Conservation (phyloP, 2,329 filamentous ascomycete genomes). For the Hysterium pulicare region DNA sequence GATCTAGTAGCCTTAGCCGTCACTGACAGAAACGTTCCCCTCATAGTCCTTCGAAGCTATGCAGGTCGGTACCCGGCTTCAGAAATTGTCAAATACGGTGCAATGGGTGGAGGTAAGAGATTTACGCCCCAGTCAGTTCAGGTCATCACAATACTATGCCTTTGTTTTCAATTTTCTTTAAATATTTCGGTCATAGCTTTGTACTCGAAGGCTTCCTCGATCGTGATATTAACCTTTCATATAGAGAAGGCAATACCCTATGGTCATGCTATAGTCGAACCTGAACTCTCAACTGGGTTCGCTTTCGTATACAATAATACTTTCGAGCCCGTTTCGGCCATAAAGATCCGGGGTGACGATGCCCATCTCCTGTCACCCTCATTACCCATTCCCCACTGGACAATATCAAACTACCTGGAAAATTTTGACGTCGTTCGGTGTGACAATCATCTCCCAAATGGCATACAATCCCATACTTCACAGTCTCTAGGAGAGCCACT, state of each 20-base stretch:
- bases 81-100: not conserved
- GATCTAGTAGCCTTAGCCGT: slow-evolving; percentile 9
- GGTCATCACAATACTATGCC: no score
- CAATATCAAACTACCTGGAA: not conserved
- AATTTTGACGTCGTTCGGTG: slow-evolving; percentile 2
- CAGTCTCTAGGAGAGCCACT: slow-evolving; percentile 7
- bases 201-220: not conserved
- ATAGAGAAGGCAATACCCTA: not conserved
- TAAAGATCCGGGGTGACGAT: slow-evolving; percentile 4
- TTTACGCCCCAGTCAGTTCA: no score
- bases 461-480: slow-evolving; percentile 3
- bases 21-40: slow-evolving; percentile 1
- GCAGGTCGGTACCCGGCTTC: not conserved
- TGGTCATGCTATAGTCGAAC: no score
- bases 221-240: not conserved
- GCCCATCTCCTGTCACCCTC: slow-evolving; percentile 7
- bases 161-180: not conserved
- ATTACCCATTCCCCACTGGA: slow-evolving; percentile 7
- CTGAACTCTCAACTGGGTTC: no score
- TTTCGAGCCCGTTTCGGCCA: slow-evolving; percentile 3
- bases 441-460: slow-evolving; percentile 8
- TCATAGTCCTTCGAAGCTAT: slow-evolving; percentile 5
- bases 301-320: no score
- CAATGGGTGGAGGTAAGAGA: not conserved
- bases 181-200: not conserved